A percentile compares a stretch with the other conserved stretches of the same genome.
Conservation (phyloP, 306 rosid genomes). For the Carpinus fangiana region DNA sequence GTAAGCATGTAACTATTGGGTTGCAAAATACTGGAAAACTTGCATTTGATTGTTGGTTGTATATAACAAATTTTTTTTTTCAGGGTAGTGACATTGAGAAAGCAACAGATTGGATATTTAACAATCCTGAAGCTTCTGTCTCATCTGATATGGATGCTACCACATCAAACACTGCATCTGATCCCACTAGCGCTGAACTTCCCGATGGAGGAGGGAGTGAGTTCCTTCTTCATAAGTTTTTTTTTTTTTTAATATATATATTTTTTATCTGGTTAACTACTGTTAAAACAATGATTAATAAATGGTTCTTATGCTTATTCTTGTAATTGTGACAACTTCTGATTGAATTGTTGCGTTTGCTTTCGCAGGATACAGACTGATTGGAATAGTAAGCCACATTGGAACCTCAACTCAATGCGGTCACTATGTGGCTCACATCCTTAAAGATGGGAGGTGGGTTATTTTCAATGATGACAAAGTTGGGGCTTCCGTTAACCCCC, state of each 20-base stretch:
- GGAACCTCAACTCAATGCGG: conserved; percentile 95
- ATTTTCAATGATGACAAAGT: conserved; percentile 91
- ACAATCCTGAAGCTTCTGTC: conserved; percentile 71
- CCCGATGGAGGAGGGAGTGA: conserved; percentile 98
- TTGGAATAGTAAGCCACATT: conserved; percentile 89
- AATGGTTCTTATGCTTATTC: conserved; percentile 4
- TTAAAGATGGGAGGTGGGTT: conserved; percentile 91
- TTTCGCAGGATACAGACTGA: conserved; percentile 70
- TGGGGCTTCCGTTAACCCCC: conserved; percentile 87
- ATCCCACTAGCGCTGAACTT: conserved; percentile 39
- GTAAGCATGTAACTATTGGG: background rate
- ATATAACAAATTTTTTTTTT: background rate
- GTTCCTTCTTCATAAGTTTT: conserved; percentile 34
- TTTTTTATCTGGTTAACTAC: background rate
- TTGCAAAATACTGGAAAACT: conserved; percentile 7
- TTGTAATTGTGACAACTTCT: background rate
- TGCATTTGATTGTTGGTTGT: conserved; percentile 3
- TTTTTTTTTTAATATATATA: background rate
- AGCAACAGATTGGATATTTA: conserved; percentile 98
- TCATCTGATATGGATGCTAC: conserved; percentile 65
- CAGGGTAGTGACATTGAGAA: conserved; percentile 94
- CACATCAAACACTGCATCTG: conserved; percentile 46
- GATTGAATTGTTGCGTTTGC: background rate
- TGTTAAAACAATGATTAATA: background rate
- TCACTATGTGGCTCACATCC: conserved; percentile 91